phyloP scores from a whole-genome alignment of 768 basidiomycete genomes.

The Boletus reticulatus region DNA sequence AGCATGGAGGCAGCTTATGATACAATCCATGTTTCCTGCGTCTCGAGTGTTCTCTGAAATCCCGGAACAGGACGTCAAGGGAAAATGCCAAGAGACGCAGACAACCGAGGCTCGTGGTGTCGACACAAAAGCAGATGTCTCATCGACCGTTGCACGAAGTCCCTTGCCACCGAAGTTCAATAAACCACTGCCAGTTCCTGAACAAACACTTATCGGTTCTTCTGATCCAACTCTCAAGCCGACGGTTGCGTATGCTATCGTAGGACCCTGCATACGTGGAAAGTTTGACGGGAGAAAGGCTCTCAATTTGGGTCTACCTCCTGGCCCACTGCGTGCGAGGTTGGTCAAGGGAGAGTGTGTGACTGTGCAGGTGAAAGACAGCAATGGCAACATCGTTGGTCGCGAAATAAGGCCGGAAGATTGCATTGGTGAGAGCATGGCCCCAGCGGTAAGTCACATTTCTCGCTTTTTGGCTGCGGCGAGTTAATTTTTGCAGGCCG shows the following conservation, averaged over 20 bases:
- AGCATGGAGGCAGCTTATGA: slow-evolving; percentile 51
- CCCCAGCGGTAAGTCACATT: slow-evolving; percentile 40
- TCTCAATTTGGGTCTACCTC: slow-evolving; percentile 56
- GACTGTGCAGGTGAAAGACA: slow-evolving; percentile 50
- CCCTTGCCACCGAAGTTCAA: slow-evolving; percentile 16
- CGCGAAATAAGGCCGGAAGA: slow-evolving; percentile 61
- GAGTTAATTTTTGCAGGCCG: slow-evolving; percentile 38
- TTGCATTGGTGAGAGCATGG: slow-evolving; percentile 51
- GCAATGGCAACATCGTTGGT: slow-evolving; percentile 39
- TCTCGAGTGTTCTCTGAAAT: slow-evolving; percentile 18
- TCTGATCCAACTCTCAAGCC: slow-evolving; percentile 25
- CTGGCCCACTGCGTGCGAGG: slow-evolving; percentile 53
- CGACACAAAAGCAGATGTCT: background rate
- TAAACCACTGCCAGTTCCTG: slow-evolving; percentile 22
- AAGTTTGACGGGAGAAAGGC: slow-evolving; percentile 77
- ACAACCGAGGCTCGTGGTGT: slow-evolving; percentile 7
- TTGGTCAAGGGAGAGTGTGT: slow-evolving; percentile 68
- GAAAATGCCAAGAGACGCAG: slow-evolving; percentile 9
- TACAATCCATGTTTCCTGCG: slow-evolving; percentile 63
- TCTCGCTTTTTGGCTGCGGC: background rate
- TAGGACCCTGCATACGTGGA: slow-evolving; percentile 53
- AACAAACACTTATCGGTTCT: slow-evolving; percentile 15
- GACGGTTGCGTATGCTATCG: slow-evolving; percentile 48
- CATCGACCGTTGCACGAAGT: slow-evolving; percentile 8
- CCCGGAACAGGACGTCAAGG: slow-evolving; percentile 7